phyloP scores from a whole-genome alignment of 2,329 filamentous ascomycete species.

The Trichothecium sympodiale region DNA sequence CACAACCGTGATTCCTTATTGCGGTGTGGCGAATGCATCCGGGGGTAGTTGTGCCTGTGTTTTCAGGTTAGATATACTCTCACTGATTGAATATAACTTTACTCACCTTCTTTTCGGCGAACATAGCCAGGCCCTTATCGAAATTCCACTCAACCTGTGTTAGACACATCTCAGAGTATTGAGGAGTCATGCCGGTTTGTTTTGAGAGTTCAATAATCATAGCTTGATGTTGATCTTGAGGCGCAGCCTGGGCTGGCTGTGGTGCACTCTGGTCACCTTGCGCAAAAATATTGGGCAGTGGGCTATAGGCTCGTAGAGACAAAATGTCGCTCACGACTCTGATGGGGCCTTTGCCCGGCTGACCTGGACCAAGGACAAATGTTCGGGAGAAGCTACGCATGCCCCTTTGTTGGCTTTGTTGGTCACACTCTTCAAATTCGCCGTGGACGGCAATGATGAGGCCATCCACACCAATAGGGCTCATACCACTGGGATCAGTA shows the following conservation, averaged over 20 bases:
- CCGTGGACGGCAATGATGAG: constrained; percentile 72
- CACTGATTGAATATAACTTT: neutral
- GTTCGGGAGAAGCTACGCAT: constrained; percentile 74
- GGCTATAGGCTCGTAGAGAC: constrained; percentile 54
- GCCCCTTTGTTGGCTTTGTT: constrained; percentile 40
- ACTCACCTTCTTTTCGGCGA: constrained; percentile 62
- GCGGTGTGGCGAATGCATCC: constrained; percentile 13
- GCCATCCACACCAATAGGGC: constrained; percentile 58
- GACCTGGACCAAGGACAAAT: constrained; percentile 68
- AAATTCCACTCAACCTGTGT: constrained; percentile 72
- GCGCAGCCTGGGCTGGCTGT: constrained; percentile 12
- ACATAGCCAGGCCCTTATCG: constrained; percentile 61
- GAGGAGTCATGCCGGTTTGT: constrained; percentile 67
- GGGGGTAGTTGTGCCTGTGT: constrained; percentile 13
- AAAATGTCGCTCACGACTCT: constrained; percentile 74
- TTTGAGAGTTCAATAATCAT: constrained; percentile 66
- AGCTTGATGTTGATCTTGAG: constrained; percentile 44
- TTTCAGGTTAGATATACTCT: neutral
- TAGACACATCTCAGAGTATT: constrained; percentile 74
- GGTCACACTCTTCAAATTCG: constrained; percentile 67
- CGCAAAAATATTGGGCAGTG: constrained; percentile 33
- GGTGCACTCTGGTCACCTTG: constrained; percentile 7
- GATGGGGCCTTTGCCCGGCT: constrained; percentile 49
- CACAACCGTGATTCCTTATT: too few relatives aligned
- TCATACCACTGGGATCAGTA: constrained; percentile 56